phyloP scores from a whole-genome alignment of 225 moss, liverwort and hornwort species.

The Polytrichum formosum region DNA sequence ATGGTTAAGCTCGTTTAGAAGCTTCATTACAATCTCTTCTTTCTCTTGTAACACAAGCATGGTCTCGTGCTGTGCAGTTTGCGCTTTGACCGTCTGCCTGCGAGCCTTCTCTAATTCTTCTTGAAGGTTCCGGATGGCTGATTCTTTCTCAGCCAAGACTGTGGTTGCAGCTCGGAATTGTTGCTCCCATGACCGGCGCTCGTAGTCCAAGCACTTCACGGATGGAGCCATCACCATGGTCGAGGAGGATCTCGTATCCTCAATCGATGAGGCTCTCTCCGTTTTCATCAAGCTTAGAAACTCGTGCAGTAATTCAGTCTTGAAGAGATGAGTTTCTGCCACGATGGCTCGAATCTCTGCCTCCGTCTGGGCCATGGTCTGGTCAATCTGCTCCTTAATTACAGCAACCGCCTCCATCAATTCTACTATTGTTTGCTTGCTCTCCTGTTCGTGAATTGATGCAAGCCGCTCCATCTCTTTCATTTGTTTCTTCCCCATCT shows the following conservation, averaged over 20 bases:
- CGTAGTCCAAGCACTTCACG: conserved; percentile 18
- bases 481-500: conserved; percentile 54
- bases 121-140: conserved; percentile 28
- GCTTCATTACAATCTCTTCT: conserved; percentile 43
- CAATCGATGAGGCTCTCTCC: neutral
- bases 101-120: conserved; percentile 26
- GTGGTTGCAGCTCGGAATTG: conserved; percentile 24
- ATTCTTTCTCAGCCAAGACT: conserved; percentile 32
- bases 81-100: conserved; percentile 25
- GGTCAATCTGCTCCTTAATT: conserved; percentile 35
- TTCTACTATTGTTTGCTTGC: conserved; percentile 19
- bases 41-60: conserved; percentile 35
- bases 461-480: conserved; percentile 14
- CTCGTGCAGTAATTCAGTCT: conserved; percentile 25
- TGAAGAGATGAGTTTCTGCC: conserved; percentile 32
- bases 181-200: conserved; percentile 25
- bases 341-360: conserved; percentile 25
- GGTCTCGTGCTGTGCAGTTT: conserved; percentile 27
- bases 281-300: conserved; percentile 17
- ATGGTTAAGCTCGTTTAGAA: conserved; percentile 39
- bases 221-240: conserved; percentile 10
- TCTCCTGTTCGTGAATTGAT: conserved; percentile 17
- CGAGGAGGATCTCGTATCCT: conserved; percentile 3
- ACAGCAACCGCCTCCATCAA: conserved; percentile 23
- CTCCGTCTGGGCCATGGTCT: conserved; percentile 40